Evolutionary conservation across 1,284 basidiomycete species (phyloP).

Genomic region (Sanghuangporus baumii): DNA sequence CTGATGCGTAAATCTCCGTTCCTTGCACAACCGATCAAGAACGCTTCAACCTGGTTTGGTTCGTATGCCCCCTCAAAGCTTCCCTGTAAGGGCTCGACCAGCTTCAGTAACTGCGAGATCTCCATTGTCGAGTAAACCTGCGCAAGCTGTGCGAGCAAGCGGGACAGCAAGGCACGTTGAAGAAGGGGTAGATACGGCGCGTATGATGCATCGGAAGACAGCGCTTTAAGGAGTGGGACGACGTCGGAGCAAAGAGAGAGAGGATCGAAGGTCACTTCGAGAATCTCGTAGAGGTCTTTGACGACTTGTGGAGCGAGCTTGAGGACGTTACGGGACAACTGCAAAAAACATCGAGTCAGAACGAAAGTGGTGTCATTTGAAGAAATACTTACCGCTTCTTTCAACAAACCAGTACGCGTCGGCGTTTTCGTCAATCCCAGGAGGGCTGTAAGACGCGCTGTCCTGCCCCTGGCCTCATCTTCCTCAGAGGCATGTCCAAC

Average conservation of each 20-base stretch:
- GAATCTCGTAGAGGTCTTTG: slow-evolving; percentile 82
- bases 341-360: slow-evolving; percentile 4
- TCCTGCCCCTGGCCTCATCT: slow-evolving; percentile 72
- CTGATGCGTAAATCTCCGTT: slow-evolving; percentile 85
- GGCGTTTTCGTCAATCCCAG: slow-evolving; percentile 85
- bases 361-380: slow-evolving; percentile 1
- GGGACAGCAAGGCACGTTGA: slow-evolving; percentile 88
- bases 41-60: slow-evolving; percentile 80
- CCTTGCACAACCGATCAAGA: slow-evolving; percentile 88
- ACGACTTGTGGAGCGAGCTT: slow-evolving; percentile 75
- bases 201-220: slow-evolving; percentile 45
- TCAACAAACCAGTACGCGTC: slow-evolving; percentile 80
- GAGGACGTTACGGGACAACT: slow-evolving; percentile 83
- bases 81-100: slow-evolving; percentile 70
- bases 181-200: slow-evolving; percentile 86
- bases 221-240: slow-evolving; percentile 72
- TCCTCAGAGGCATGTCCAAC: slow-evolving; percentile 70
- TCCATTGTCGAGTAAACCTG: slow-evolving; percentile 93
- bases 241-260: slow-evolving; percentile 82
- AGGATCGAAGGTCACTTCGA: slow-evolving; percentile 95
- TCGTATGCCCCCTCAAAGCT: slow-evolving; percentile 53
- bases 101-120: slow-evolving; percentile 67
- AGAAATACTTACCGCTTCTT: slow-evolving; percentile 66
- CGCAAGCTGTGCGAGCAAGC: slow-evolving; percentile 90
- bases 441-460: slow-evolving; percentile 77